phyloP scores from a whole-genome alignment of 139 green algal species.

The Micractinium conductrix region DNA sequence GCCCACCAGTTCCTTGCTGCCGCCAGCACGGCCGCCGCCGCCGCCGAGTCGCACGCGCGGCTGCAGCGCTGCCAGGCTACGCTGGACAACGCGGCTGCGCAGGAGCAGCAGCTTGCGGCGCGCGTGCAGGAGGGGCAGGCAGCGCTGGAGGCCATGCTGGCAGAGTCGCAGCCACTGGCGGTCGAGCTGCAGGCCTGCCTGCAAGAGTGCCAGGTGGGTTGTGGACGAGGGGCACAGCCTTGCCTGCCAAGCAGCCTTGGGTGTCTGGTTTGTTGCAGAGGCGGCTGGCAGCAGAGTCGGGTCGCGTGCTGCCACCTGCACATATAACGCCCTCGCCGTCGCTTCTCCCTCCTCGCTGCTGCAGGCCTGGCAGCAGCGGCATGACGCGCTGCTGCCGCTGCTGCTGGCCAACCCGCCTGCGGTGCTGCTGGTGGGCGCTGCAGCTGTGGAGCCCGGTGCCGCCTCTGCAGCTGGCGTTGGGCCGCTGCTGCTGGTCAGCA shows the following conservation, averaged over 20 bases:
- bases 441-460: neutral
- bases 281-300: too few species aligned
- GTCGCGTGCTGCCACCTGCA: too few species aligned
- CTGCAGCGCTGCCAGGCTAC: constrained; percentile 28
- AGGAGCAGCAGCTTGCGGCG: constrained; percentile 18
- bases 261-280: neutral
- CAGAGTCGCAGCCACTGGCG: neutral
- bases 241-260: neutral
- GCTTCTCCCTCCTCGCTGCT: neutral
- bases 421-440: neutral
- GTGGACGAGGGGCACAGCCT: too few species aligned
- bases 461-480: neutral
- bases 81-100: constrained; percentile 13
- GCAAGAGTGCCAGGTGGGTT: constrained; percentile 14
- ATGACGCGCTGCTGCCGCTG: constrained; percentile 13
- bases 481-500: neutral
- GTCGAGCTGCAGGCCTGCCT: neutral
- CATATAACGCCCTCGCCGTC: too few species aligned
- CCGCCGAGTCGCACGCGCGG: neutral
- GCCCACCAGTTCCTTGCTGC: constrained; percentile 20
- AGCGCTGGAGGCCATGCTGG: neutral
- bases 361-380: constrained; percentile 31
- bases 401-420: constrained; percentile 14
- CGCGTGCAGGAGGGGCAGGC: constrained; percentile 8
- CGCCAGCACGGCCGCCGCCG: neutral